Evolutionary conservation across 108 stramenopile genomes (phyloP).

Genomic region (Aurantiochytrium sp.): DNA sequence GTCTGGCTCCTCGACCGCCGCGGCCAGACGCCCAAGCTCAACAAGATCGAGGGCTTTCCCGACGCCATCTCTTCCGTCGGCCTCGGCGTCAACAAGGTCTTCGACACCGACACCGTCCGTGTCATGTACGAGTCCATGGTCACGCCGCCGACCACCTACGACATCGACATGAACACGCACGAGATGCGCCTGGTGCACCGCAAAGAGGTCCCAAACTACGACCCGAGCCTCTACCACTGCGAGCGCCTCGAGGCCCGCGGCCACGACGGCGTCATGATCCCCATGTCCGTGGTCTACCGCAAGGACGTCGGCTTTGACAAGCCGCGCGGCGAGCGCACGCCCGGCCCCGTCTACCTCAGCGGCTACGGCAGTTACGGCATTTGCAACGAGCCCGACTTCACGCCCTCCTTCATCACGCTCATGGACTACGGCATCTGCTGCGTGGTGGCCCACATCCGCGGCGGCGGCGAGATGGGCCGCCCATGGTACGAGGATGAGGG

Average conservation of each 20-base stretch:
- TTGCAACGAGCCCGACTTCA: slow-evolving; percentile 79
- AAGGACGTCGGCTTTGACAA: slow-evolving; percentile 65
- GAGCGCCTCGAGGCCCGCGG: slow-evolving; percentile 64
- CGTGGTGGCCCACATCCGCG: slow-evolving; percentile 83
- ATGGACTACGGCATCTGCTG: slow-evolving; percentile 79
- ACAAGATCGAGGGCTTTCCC: slow-evolving; percentile 55
- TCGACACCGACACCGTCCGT: slow-evolving; percentile 65
- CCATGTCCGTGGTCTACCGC: slow-evolving; percentile 73
- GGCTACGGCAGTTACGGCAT: slow-evolving; percentile 88
- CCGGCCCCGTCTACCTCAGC: slow-evolving; percentile 70
- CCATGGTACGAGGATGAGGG: slow-evolving; percentile 90
- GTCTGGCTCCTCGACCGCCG: slow-evolving; percentile 35
- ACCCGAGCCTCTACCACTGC: slow-evolving; percentile 68
- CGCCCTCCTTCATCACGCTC: slow-evolving; percentile 66
- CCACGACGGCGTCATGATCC: slow-evolving; percentile 76
- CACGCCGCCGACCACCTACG: slow-evolving; percentile 66
- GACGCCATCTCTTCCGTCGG: slow-evolving; percentile 74
- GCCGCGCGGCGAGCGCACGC: slow-evolving; percentile 33
- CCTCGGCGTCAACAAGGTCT: slow-evolving; percentile 63
- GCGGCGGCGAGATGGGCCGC: slow-evolving; percentile 92
- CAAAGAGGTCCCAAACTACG: slow-evolving; percentile 75
- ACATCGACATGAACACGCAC: slow-evolving; percentile 49
- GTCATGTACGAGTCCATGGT: slow-evolving; percentile 75
- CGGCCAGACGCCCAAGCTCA: neutral
- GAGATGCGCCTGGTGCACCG: slow-evolving; percentile 62